A percentile compares a stretch with the other conserved stretches of the same genome.
Evolutionary conservation across 148 eudicot species (phyloP).

Genomic region (Bassia scoparia): DNA sequence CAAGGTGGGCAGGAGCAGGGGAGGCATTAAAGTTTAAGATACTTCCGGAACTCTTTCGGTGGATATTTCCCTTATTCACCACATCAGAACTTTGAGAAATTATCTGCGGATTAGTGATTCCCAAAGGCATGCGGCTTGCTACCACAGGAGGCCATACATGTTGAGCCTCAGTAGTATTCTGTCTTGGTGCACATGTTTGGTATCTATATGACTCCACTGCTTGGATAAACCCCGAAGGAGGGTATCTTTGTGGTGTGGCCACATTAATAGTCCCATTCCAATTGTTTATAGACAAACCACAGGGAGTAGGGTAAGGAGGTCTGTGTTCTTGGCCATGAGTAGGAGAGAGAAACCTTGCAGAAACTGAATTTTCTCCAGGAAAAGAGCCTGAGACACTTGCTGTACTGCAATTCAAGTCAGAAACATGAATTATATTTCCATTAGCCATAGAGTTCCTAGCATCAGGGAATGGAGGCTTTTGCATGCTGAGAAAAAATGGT

Average conservation of each 20-base stretch:
- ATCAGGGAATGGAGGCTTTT: slow-evolving; percentile 15
- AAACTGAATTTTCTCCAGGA: slow-evolving; percentile 30
- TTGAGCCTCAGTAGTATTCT: slow-evolving; percentile 16
- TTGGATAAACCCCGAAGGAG: slow-evolving; percentile 20
- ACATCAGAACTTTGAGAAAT: slow-evolving; percentile 21
- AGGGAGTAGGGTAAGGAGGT: slow-evolving; percentile 24
- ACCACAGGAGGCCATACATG: slow-evolving; percentile 29
- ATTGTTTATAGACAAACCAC: slow-evolving; percentile 25
- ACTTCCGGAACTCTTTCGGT: slow-evolving; percentile 28
- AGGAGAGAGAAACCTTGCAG: slow-evolving; percentile 23
- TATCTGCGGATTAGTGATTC: slow-evolving; percentile 22
- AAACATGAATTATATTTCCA: slow-evolving; percentile 19
- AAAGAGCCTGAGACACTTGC: slow-evolving; percentile 13
- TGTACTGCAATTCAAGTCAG: slow-evolving; percentile 29
- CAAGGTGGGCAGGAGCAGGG: slow-evolving; percentile 18
- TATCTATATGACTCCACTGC: slow-evolving; percentile 25
- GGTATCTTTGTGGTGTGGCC: slow-evolving; percentile 11
- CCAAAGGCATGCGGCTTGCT: slow-evolving; percentile 29
- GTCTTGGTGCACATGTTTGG: slow-evolving; percentile 24
- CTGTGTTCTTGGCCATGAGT: slow-evolving; percentile 32
- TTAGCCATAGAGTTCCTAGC: slow-evolving; percentile 16
- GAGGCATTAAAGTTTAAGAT: slow-evolving; percentile 25
- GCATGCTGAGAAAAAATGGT: slow-evolving; percentile 20
- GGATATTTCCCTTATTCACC: slow-evolving; percentile 26
- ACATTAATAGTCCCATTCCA: slow-evolving; percentile 24